Evolutionary conservation across 257 asterid genomes (phyloP).

Genomic region (Coffea eugenioides): DNA sequence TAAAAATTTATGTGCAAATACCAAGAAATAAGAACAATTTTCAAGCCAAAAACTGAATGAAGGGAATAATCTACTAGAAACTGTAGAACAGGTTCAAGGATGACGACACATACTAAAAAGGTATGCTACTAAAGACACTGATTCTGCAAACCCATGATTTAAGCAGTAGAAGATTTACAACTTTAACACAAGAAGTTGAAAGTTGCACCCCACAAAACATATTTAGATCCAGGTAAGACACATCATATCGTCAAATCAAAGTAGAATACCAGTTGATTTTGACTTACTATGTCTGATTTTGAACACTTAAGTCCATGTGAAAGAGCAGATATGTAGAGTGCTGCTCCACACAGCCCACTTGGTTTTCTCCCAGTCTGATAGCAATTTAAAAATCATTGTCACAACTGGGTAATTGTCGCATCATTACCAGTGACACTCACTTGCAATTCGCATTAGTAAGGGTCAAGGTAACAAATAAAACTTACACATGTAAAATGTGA

Average conservation of each 20-base stretch:
- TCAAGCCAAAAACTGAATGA: not conserved
- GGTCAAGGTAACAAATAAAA: not conserved
- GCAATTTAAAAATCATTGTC: constrained; percentile 20
- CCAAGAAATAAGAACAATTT: not conserved
- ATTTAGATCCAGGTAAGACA: not conserved
- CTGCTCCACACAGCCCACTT: constrained; percentile 91
- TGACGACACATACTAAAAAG: no score
- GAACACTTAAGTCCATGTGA: constrained; percentile 66
- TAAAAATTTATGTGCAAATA: not conserved
- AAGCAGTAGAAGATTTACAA: not conserved
- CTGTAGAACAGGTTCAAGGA: not conserved
- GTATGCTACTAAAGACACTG: not conserved
- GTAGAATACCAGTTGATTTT: not conserved
- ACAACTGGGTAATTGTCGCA: not conserved
- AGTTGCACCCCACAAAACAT: not conserved
- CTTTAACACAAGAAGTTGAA: not conserved
- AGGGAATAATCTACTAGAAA: not conserved
- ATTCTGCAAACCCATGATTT: not conserved
- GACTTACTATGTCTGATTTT: constrained; percentile 71
- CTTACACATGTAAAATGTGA: not conserved
- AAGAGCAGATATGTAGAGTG: constrained; percentile 74
- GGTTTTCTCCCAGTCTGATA: constrained; percentile 92
- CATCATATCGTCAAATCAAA: constrained; percentile 1
- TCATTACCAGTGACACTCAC: not conserved
- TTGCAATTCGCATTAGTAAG: constrained; percentile 15